Evolutionary conservation across 116 monocot genomes (phyloP).

Genomic region (Phalaenopsis hybrid): DNA sequence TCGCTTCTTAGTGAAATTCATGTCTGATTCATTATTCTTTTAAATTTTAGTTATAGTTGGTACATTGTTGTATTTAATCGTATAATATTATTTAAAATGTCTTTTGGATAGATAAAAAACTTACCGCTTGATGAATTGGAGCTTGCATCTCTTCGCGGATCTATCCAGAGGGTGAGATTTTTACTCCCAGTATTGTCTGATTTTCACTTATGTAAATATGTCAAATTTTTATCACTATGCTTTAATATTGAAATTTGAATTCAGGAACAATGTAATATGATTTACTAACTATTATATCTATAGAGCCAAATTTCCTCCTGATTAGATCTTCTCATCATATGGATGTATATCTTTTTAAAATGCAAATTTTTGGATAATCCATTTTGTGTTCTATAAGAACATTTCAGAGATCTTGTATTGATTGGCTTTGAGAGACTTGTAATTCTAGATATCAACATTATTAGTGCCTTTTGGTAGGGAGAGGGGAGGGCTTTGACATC

Average conservation of each 20-base stretch:
- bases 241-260: not conserved
- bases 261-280: too few relatives aligned
- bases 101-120: conserved; percentile 54
- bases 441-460: not conserved
- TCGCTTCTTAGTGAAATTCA: not conserved
- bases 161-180: conserved; percentile 66
- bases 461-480: not conserved
- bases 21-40: not conserved
- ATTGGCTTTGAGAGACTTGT: too few relatives aligned
- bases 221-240: not conserved
- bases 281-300: too few relatives aligned
- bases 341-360: not conserved
- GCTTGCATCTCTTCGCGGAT: conserved; percentile 90
- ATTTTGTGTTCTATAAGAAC: not conserved
- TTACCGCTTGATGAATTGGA: conserved; percentile 95
- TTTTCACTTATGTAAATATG: not conserved
- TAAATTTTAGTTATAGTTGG: not conserved
- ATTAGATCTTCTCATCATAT: too few relatives aligned
- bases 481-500: not conserved
- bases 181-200: not conserved
- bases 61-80: conserved; percentile 1
- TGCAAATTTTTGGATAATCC: not conserved
- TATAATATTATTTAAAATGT: conserved; percentile 5
- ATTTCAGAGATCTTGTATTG: not conserved
- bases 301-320: too few relatives aligned